Percentiles rank a stretch among this genome's conserved stretches.
Conservation (phyloP, 2,329 filamentous ascomycete species). For the Aspergillus fumigatus region DNA sequence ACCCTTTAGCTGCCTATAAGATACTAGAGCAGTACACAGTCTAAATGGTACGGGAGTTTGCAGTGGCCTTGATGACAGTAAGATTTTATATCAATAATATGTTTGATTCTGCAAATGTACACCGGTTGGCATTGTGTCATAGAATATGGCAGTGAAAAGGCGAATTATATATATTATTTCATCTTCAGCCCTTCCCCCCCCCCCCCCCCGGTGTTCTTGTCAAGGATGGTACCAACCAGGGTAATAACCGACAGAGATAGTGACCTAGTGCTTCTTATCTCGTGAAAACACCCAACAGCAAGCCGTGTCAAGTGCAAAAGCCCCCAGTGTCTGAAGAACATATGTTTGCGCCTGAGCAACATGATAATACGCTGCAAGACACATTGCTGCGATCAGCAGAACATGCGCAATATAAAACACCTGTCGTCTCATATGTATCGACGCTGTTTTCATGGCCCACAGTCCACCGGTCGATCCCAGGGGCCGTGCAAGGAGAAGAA, state of each 20-base stretch:
- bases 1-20: too few relatives aligned
- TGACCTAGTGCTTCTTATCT: not conserved
- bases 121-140: not conserved
- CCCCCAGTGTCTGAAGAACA: constrained; percentile 46
- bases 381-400: constrained; percentile 45
- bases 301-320: constrained; percentile 43
- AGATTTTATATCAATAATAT: too few relatives aligned
- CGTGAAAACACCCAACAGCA: constrained; percentile 21
- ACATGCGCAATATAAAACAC: constrained; percentile 56
- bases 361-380: constrained; percentile 51
- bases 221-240: not conserved
- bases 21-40: too few relatives aligned
- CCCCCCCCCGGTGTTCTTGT: too few relatives aligned
- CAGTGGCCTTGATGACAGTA: not conserved
- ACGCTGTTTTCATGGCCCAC: constrained; percentile 9
- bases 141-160: not conserved
- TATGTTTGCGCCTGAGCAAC: constrained; percentile 52
- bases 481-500: constrained; percentile 47
- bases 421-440: constrained; percentile 31
- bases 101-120: not conserved
- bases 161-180: not conserved
- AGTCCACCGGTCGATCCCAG: constrained; percentile 25
- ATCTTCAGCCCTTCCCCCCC: not conserved
- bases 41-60: not conserved
- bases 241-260: not conserved